phyloP scores from a whole-genome alignment of 1,284 basidiomycete species.

The Psilocybe mexicana region DNA sequence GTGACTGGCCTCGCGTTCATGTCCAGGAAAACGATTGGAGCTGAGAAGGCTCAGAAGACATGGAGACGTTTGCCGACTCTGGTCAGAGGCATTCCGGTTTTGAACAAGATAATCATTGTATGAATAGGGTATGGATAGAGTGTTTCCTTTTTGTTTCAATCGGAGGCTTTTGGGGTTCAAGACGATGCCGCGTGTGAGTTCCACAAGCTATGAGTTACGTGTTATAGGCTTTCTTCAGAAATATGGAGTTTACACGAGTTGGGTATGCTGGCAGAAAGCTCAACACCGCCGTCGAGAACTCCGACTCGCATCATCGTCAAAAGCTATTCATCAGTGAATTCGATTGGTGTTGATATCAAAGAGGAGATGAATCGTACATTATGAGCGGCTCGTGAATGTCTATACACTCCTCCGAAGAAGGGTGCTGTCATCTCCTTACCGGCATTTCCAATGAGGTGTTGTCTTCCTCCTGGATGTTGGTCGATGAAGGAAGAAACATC shows the following conservation, averaged over 20 bases:
- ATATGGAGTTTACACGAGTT: not conserved
- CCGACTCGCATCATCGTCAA: slow-evolving; percentile 91
- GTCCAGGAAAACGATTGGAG: slow-evolving; percentile 17
- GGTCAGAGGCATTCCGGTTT: slow-evolving; percentile 8
- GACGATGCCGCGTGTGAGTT: not conserved
- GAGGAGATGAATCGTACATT: slow-evolving; percentile 51
- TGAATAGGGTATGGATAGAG: not conserved
- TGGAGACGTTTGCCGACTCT: slow-evolving; percentile 4
- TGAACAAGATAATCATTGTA: slow-evolving; percentile 8
- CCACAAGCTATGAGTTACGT: not conserved
- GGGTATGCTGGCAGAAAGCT: not conserved
- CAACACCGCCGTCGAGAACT: slow-evolving; percentile 71
- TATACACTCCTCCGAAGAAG: slow-evolving; percentile 75
- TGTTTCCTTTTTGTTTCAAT: not conserved
- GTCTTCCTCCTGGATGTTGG: slow-evolving; percentile 80
- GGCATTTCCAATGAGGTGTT: slow-evolving; percentile 59
- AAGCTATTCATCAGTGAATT: slow-evolving; percentile 5
- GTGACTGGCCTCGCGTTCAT: slow-evolving; percentile 18
- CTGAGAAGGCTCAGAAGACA: slow-evolving; percentile 6
- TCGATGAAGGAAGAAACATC: slow-evolving; percentile 77
- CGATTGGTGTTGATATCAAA: not conserved
- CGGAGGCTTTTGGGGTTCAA: not conserved
- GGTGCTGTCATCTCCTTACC: slow-evolving; percentile 76
- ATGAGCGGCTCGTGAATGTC: slow-evolving; percentile 91
- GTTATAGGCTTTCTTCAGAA: not conserved